These are phyloP conservation scores for Colletotrichum echinochloae DNA, from an alignment of 2,329 filamentous ascomycete genomes.

Conservation along the genomic window DNA sequence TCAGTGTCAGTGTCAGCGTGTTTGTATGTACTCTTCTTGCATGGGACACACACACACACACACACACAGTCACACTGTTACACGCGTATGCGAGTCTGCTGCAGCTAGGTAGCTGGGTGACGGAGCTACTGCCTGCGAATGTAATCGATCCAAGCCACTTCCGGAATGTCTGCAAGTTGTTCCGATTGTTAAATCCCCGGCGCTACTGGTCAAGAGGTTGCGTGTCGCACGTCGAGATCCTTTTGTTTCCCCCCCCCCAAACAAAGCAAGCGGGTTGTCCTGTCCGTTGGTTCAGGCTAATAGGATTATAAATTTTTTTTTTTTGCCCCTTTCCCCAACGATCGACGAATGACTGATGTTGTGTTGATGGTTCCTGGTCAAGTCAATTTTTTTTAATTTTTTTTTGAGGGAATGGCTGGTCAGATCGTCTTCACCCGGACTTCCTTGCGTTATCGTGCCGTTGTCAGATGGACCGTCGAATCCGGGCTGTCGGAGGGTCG, in stretches of 20 bases:
- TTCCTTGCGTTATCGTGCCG: not conserved
- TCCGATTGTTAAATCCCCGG: not conserved
- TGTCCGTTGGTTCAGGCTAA: not conserved
- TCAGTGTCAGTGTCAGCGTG: not conserved
- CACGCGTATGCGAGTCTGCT: slow-evolving; percentile 8
- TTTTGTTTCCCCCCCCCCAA: not conserved
- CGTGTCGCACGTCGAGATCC: not conserved
- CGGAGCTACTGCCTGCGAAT: too few species aligned
- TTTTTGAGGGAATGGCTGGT: not conserved
- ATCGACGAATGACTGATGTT: not conserved
- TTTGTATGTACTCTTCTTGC: not conserved
- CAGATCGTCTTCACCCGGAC: slow-evolving; percentile 1
- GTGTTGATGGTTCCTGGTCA: not conserved
- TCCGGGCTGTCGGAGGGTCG: not conserved
- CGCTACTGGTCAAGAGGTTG: too few species aligned
- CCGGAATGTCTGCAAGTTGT: not conserved
- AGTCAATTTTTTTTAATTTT: too few species aligned
- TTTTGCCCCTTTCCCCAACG: too few species aligned
- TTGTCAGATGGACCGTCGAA: slow-evolving; percentile 5
- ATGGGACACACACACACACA: not conserved
- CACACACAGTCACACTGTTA: slow-evolving; percentile 8
- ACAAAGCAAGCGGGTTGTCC: not conserved
- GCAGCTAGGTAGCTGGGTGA: not conserved
- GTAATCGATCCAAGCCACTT: not conserved
- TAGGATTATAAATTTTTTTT: too few species aligned